phyloP scores from a whole-genome alignment of 2,329 filamentous ascomycete genomes.

The Colletotrichum liriopes region DNA sequence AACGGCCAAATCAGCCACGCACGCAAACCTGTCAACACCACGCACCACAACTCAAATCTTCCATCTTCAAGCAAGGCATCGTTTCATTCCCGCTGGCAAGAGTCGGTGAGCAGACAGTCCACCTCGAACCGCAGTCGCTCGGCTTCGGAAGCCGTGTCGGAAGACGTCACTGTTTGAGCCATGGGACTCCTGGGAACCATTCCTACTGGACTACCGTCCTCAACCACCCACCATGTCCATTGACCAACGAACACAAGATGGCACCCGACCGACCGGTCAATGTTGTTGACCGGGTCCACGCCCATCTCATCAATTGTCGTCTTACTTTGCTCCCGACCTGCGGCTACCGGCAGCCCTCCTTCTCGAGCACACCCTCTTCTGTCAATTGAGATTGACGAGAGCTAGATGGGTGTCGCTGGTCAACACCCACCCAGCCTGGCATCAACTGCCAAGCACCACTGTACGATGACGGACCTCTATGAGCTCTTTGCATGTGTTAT shows the following conservation, averaged over 20 bases:
- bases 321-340: not conserved
- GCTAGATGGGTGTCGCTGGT: not conserved
- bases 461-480: not conserved
- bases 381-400: constrained; percentile 8
- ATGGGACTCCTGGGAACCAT: not conserved
- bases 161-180: not conserved
- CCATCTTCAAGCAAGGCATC: not conserved
- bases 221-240: not conserved
- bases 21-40: not conserved
- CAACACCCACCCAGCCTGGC: not conserved
- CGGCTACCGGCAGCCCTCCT: constrained; percentile 20
- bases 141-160: not conserved
- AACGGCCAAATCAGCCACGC: not conserved
- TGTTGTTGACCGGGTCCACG: not conserved
- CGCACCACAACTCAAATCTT: not conserved
- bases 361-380: constrained; percentile 11
- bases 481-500: not conserved
- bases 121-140: not conserved
- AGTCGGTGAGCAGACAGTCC: constrained; percentile 32
- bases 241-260: not conserved
- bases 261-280: constrained; percentile 5
- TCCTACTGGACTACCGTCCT: constrained; percentile 3
- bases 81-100: not conserved
- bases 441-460: not conserved
- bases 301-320: not conserved